Percentiles rank a stretch among this genome's conserved stretches.
These are phyloP conservation scores for Kazachstania sp. DNA, from an alignment of 1,139 yeast species.

Conservation along the genomic window DNA sequence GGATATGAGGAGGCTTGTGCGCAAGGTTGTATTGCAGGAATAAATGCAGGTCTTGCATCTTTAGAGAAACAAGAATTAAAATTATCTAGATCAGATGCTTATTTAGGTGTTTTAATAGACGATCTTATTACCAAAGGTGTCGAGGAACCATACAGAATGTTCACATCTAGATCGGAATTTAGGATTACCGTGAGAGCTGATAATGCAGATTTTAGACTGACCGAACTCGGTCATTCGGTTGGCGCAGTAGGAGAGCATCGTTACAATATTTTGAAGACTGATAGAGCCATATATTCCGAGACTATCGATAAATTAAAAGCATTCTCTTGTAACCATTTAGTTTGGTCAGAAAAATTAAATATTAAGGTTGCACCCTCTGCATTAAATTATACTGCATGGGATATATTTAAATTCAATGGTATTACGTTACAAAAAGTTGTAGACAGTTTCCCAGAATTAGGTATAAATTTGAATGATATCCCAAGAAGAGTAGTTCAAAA, in stretches of 20 bases:
- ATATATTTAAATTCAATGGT: conserved; percentile 42
- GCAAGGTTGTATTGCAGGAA: conserved; percentile 92
- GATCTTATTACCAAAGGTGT: conserved; percentile 94
- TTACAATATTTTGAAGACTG: conserved; percentile 42
- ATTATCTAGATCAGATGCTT: conserved; percentile 72
- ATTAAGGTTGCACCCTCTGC: conserved; percentile 35
- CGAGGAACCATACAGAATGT: conserved; percentile 96
- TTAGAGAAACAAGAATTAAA: conserved; percentile 40
- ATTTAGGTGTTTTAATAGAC: conserved; percentile 85
- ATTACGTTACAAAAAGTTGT: conserved; percentile 32
- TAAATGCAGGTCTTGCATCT: conserved; percentile 56
- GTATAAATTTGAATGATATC: conserved; percentile 26
- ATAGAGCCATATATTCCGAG: conserved; percentile 39
- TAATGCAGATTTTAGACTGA: conserved; percentile 82
- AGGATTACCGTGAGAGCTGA: conserved; percentile 84
- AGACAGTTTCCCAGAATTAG: conserved; percentile 31
- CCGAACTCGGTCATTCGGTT: conserved; percentile 52
- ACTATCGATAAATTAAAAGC: conserved; percentile 41
- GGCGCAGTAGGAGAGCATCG: conserved; percentile 66
- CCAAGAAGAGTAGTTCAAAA: conserved; percentile 50
- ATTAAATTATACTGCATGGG: conserved; percentile 48
- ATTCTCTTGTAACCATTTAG: conserved; percentile 43
- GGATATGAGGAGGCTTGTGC: conserved; percentile 99
- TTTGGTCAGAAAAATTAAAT: conserved; percentile 47
- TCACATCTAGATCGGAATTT: conserved; percentile 91